Percentiles rank a stretch among this genome's conserved stretches.
Evolutionary conservation across 1,139 yeast genomes (phyloP).

Genomic region (Debaryomycetaceae sp.): DNA sequence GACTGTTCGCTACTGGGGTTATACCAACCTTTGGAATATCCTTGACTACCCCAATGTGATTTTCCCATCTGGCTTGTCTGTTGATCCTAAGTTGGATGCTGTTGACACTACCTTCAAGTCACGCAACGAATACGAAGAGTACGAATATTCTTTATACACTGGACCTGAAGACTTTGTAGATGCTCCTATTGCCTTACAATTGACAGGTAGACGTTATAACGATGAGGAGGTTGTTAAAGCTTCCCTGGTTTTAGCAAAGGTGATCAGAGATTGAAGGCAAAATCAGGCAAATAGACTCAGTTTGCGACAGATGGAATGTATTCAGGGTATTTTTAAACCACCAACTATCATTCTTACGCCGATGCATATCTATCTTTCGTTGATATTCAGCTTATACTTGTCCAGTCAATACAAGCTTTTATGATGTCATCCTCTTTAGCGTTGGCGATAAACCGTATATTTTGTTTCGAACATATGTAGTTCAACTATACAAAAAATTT

Average conservation of each 20-base stretch:
- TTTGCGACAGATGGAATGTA: too few relatives aligned
- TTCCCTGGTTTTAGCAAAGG: constrained; percentile 1
- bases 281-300: too few relatives aligned
- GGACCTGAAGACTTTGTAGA: constrained; percentile 15
- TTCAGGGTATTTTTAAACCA: too few relatives aligned
- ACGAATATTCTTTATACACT: constrained; percentile 15
- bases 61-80: constrained; percentile 11
- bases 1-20: constrained; percentile 20
- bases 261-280: not conserved
- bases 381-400: too few relatives aligned
- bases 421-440: too few relatives aligned
- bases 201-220: constrained; percentile 18
- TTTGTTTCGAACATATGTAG: too few relatives aligned
- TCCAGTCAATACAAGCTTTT: too few relatives aligned
- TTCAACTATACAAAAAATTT: too few relatives aligned
- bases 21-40: constrained; percentile 16
- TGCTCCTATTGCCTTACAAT: constrained; percentile 22
- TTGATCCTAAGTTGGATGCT: constrained; percentile 2
- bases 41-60: constrained; percentile 21
- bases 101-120: constrained; percentile 3
- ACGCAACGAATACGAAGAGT: constrained; percentile 25
- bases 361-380: too few relatives aligned
- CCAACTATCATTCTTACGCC: too few relatives aligned
- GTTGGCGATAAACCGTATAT: too few relatives aligned
- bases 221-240: constrained; percentile 28